These are phyloP conservation scores for Juncus effusus DNA, from an alignment of 176 grass and related monocot species.

Conservation along the genomic window DNA sequence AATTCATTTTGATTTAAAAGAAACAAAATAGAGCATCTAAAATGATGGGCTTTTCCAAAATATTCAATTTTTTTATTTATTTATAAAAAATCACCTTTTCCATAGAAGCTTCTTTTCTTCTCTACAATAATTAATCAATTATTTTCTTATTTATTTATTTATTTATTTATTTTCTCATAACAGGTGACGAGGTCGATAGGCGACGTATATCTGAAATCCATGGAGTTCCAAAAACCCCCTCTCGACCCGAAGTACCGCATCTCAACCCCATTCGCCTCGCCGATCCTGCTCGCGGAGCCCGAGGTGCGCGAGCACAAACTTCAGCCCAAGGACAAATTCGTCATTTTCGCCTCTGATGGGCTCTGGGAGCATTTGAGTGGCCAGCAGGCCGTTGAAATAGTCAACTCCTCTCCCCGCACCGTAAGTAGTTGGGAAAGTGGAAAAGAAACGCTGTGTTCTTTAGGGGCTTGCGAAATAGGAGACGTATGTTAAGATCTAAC, in stretches of 20 bases:
- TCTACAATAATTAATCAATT: too few relatives aligned
- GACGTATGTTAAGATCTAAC: neutral
- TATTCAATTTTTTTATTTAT: too few relatives aligned
- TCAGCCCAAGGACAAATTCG: constrained; percentile 39
- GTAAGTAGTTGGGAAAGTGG: constrained; percentile 23
- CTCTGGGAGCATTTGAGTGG: constrained; percentile 49
- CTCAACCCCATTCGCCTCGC: constrained; percentile 31
- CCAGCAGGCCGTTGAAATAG: constrained; percentile 39
- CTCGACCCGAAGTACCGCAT: constrained; percentile 30
- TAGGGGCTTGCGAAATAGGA: constrained; percentile 1
- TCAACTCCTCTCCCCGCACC: constrained; percentile 29
- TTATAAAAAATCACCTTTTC: too few relatives aligned
- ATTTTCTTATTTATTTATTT: too few relatives aligned
- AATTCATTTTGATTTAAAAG: too few relatives aligned
- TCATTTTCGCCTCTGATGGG: constrained; percentile 60
- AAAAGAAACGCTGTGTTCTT: neutral
- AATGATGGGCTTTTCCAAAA: too few relatives aligned
- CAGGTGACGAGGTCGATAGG: constrained; percentile 56
- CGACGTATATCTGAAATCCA: constrained; percentile 42
- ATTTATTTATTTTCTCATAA: too few relatives aligned
- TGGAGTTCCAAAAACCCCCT: constrained; percentile 44
- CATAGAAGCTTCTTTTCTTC: too few relatives aligned
- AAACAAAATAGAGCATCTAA: too few relatives aligned
- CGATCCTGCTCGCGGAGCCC: constrained; percentile 49
- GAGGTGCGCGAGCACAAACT: constrained; percentile 32